Evolutionary conservation across 805 yeast genomes (phyloP).

Genomic region (Nakazawaea peltata): DNA sequence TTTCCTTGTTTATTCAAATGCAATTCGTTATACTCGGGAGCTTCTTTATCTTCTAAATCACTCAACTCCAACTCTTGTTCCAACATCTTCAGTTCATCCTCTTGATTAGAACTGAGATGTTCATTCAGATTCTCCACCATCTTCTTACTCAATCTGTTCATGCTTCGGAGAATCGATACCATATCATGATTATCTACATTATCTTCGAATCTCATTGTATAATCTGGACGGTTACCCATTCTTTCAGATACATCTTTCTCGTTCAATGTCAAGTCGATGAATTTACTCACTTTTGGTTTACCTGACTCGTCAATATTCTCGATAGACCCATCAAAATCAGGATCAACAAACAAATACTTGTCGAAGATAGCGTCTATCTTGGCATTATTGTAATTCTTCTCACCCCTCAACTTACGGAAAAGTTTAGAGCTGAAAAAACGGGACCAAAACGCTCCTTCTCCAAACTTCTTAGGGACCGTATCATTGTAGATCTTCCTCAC

Average conservation of each 20-base stretch:
- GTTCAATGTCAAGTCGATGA: slow-evolving; percentile 76
- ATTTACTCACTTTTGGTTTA: slow-evolving; percentile 49
- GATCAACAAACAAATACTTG: slow-evolving; percentile 67
- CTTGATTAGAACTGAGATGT: slow-evolving; percentile 25
- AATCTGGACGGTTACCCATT: slow-evolving; percentile 77
- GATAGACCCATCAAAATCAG: slow-evolving; percentile 39
- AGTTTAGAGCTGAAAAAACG: slow-evolving; percentile 86
- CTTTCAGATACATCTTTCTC: slow-evolving; percentile 70
- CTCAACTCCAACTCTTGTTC: slow-evolving; percentile 35
- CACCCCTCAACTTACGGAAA: slow-evolving; percentile 85
- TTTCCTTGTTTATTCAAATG: too few species aligned
- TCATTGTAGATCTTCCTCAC: slow-evolving; percentile 86
- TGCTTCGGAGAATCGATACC: slow-evolving; percentile 70
- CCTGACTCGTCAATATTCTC: slow-evolving; percentile 16
- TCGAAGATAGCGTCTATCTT: slow-evolving; percentile 83
- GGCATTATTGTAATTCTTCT: slow-evolving; percentile 63
- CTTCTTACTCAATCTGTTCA: slow-evolving; percentile 80
- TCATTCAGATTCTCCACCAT: slow-evolving; percentile 56
- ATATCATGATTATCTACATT: slow-evolving; percentile 58
- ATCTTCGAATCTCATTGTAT: slow-evolving; percentile 70
- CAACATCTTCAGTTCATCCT: slow-evolving; percentile 23
- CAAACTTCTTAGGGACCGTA: slow-evolving; percentile 70
- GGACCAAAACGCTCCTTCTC: slow-evolving; percentile 95
- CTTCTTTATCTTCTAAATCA: slow-evolving; percentile 42
- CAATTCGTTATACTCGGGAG: slow-evolving; percentile 46